A percentile compares a stretch with the other conserved stretches of the same genome.
phyloP scores from a whole-genome alignment of 495 filamentous ascomycete species.

The Tetracladium marchalianum region DNA sequence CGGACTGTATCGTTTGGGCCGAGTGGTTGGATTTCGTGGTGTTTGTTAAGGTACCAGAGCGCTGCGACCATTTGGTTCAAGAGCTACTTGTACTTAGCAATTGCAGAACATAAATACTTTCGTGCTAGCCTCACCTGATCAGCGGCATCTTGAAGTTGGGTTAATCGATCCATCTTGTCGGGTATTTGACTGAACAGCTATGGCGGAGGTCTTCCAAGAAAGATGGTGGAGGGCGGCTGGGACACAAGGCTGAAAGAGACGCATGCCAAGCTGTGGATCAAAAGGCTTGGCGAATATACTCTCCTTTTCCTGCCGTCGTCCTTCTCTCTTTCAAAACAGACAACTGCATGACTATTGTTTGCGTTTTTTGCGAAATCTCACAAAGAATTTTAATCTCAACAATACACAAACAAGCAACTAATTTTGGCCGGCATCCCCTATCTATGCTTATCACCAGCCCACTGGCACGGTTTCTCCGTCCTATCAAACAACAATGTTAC shows the following conservation, averaged over 20 bases:
- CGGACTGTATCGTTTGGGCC: slow-evolving; percentile 46
- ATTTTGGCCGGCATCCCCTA: not conserved
- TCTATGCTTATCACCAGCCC: slow-evolving; percentile 6
- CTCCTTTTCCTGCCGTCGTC: not conserved
- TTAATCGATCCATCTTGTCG: slow-evolving; percentile 79
- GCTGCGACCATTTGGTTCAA: slow-evolving; percentile 82
- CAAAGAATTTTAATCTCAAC: not conserved
- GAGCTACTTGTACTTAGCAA: slow-evolving; percentile 43
- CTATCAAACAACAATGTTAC: slow-evolving; percentile 8
- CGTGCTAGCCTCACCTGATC: slow-evolving; percentile 54
- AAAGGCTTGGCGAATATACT: not conserved
- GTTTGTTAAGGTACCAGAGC: slow-evolving; percentile 71
- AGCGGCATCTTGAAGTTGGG: slow-evolving; percentile 89
- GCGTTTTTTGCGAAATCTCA: not conserved
- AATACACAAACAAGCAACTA: not conserved
- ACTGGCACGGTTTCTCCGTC: slow-evolving; percentile 3
- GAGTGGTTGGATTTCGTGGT: slow-evolving; percentile 67
- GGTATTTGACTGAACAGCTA: not conserved
- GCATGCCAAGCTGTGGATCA: not conserved
- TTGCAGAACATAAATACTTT: not conserved
- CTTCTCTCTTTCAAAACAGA: not conserved
- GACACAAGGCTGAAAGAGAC: no score
- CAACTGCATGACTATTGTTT: not conserved
- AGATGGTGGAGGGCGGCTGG: no score
- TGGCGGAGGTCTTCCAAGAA: not conserved